Conservation (phyloP, 164 flowering plant genomes). For the Magnolia officinalis region DNA sequence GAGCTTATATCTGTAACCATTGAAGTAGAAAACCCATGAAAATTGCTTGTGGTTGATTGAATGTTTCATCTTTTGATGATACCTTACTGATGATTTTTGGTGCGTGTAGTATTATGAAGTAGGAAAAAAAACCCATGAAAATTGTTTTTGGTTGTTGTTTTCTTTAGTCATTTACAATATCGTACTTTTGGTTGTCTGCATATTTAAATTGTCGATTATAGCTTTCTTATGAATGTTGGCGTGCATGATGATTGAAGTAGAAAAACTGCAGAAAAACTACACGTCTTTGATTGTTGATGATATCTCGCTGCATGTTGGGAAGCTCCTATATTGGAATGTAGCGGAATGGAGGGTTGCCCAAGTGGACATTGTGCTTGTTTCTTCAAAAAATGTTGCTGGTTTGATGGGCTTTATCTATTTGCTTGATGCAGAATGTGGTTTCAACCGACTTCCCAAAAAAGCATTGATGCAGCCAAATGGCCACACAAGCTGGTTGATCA, state of each 20-base stretch:
- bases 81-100: not conserved
- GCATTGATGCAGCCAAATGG: no score
- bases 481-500: no score
- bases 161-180: not conserved
- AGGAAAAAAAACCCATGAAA: not conserved
- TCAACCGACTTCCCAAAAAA: no score
- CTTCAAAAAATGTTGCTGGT: no score
- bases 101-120: not conserved
- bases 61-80: not conserved
- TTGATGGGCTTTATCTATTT: no score
- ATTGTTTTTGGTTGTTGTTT: not conserved
- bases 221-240: not conserved
- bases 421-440: no score
- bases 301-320: not conserved
- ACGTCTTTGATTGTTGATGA: not conserved
- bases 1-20: not conserved
- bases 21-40: slow-evolving; percentile 8
- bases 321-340: not conserved
- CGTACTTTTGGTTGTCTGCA: not conserved
- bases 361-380: no score
- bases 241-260: no score
- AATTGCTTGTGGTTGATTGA: not conserved
- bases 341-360: not conserved
- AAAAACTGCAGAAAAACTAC: not conserved
- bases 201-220: not conserved